Conservation (phyloP, 805 yeast genomes). For the Nematodospora valgi region DNA sequence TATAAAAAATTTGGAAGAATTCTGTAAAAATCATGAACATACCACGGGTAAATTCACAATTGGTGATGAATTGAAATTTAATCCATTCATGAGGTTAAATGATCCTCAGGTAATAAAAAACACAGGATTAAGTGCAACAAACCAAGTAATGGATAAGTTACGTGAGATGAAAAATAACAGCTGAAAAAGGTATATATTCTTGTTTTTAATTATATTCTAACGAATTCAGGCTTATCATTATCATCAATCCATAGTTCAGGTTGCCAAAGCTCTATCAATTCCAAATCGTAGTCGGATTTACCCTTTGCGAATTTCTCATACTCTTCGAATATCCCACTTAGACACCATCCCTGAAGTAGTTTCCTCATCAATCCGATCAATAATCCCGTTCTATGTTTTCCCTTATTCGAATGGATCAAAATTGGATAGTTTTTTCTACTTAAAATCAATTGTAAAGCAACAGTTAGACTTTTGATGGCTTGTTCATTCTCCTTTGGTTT, state of each 20-base stretch:
- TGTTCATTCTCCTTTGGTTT: slow-evolving; percentile 45
- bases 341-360: slow-evolving; percentile 86
- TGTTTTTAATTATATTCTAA: slow-evolving; percentile 28
- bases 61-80: slow-evolving; percentile 73
- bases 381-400: slow-evolving; percentile 95
- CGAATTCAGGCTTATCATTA: slow-evolving; percentile 60
- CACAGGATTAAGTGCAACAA: slow-evolving; percentile 49
- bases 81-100: slow-evolving; percentile 82
- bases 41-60: slow-evolving; percentile 88
- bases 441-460: slow-evolving; percentile 53
- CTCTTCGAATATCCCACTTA: slow-evolving; percentile 91
- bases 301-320: slow-evolving; percentile 91
- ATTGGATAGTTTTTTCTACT: slow-evolving; percentile 79
- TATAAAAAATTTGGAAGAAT: slow-evolving; percentile 51
- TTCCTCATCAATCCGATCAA: slow-evolving; percentile 89
- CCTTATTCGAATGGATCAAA: slow-evolving; percentile 89
- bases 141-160: slow-evolving; percentile 65
- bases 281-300: slow-evolving; percentile 88
- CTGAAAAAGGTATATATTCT: slow-evolving; percentile 7
- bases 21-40: slow-evolving; percentile 51
- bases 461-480: slow-evolving; percentile 46
- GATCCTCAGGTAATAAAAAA: slow-evolving; percentile 62
- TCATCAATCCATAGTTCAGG: slow-evolving; percentile 52
- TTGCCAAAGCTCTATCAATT: slow-evolving; percentile 81
- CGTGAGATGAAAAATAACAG: slow-evolving; percentile 71